Percentiles rank a stretch among this genome's conserved stretches.
Conservation (phyloP, 306 rosid genomes). For the Sindora glabra region DNA sequence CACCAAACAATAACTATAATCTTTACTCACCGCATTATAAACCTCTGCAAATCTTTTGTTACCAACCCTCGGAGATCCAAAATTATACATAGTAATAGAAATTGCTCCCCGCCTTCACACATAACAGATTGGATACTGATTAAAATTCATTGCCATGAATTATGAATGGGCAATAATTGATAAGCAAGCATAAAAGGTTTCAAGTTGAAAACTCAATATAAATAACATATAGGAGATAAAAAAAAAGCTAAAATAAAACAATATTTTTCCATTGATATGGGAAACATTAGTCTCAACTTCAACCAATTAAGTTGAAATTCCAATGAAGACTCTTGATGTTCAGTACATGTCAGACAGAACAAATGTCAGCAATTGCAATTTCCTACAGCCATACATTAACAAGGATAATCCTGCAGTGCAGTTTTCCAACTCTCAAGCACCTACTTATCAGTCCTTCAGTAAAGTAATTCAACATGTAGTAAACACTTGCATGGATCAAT, state of each 20-base stretch:
- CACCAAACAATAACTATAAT: background rate
- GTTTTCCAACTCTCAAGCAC: background rate
- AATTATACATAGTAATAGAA: slow-evolving; percentile 81
- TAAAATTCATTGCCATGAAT: background rate
- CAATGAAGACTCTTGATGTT: background rate
- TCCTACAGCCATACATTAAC: background rate
- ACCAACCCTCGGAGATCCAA: slow-evolving; percentile 98
- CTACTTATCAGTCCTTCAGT: background rate
- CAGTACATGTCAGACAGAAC: background rate
- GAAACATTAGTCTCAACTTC: background rate
- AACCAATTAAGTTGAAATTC: background rate
- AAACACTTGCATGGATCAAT: background rate
- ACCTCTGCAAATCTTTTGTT: slow-evolving; percentile 83
- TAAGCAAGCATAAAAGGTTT: background rate
- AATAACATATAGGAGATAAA: background rate
- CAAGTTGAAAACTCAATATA: background rate
- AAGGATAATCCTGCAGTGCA: background rate
- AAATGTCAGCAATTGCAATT: background rate
- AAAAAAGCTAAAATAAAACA: background rate
- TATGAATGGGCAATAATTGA: background rate
- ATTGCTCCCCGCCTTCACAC: slow-evolving; percentile 57
- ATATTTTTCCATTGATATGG: background rate
- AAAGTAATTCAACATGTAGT: background rate
- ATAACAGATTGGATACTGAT: background rate
- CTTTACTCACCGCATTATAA: slow-evolving; percentile 70